phyloP scores from a whole-genome alignment of 495 filamentous ascomycete genomes.

The Sabuloglossum arenarium region DNA sequence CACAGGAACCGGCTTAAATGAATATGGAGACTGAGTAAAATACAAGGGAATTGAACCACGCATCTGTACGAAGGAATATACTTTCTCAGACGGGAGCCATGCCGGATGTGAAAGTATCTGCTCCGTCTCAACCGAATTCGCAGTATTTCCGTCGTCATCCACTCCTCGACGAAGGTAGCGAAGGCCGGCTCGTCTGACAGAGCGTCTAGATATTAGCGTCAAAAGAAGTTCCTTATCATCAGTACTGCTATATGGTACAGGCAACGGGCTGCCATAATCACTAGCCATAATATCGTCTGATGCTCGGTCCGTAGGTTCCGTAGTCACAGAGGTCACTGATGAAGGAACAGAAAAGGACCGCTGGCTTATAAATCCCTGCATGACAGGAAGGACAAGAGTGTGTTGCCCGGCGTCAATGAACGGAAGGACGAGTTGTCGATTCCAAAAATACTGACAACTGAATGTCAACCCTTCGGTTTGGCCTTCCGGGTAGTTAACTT shows the following conservation, averaged over 20 bases:
- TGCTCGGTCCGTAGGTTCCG: not conserved
- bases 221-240: slow-evolving; percentile 34
- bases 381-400: slow-evolving; percentile 53
- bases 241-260: not conserved
- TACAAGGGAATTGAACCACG: slow-evolving; percentile 80
- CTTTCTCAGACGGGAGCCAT: slow-evolving; percentile 37
- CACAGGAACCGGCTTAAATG: slow-evolving; percentile 70
- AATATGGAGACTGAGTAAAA: slow-evolving; percentile 84
- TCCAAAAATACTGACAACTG: slow-evolving; percentile 63
- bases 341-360: slow-evolving; percentile 32
- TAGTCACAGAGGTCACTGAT: slow-evolving; percentile 1
- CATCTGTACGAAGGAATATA: slow-evolving; percentile 68
- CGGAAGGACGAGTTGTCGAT: slow-evolving; percentile 46
- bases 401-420: slow-evolving; percentile 52
- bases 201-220: slow-evolving; percentile 73
- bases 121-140: slow-evolving; percentile 88
- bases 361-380: slow-evolving; percentile 93
- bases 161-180: slow-evolving; percentile 83
- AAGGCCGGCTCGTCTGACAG: slow-evolving; percentile 62
- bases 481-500: not conserved
- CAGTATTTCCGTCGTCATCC: slow-evolving; percentile 67
- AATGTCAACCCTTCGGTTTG: not conserved
- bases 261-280: not conserved
- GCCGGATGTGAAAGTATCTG: slow-evolving; percentile 56
- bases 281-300: not conserved